Evolutionary conservation across 192 early-diverging fungal genomes (phyloP).

Genomic region (Coemansia sp.): DNA sequence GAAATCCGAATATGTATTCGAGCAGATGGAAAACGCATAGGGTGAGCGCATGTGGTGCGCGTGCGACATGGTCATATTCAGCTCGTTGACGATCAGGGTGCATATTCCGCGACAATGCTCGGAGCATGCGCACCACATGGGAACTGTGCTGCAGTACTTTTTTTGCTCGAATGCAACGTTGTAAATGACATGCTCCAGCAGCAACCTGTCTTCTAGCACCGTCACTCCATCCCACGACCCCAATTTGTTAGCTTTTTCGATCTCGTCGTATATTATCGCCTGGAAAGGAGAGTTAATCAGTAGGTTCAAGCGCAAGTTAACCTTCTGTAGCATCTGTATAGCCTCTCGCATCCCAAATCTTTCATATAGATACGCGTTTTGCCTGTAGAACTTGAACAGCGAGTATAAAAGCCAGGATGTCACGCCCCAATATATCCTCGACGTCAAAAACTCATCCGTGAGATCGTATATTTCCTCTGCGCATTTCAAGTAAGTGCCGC

Average conservation of each 20-base stretch:
- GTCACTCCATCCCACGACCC: too few species aligned
- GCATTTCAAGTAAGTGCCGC: too few species aligned
- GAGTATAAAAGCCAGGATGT: neutral
- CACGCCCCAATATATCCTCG: neutral
- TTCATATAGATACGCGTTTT: too few species aligned
- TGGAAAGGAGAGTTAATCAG: neutral
- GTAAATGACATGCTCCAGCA: too few species aligned
- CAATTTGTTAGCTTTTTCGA: too few species aligned
- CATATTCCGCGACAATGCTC: slow-evolving; percentile 33
- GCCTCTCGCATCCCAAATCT: too few species aligned
- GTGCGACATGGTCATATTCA: slow-evolving; percentile 16
- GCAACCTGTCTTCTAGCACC: too few species aligned
- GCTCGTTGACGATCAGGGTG: slow-evolving; percentile 29
- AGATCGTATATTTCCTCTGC: too few species aligned
- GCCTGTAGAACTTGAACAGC: neutral
- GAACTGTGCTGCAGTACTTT: slow-evolving; percentile 11
- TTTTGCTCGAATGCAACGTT: neutral
- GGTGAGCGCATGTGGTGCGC: slow-evolving; percentile 7
- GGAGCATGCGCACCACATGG: slow-evolving; percentile 26
- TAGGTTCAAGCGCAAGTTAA: neutral
- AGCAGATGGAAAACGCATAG: slow-evolving; percentile 13
- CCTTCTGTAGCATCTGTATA: neutral
- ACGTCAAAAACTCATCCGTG: neutral
- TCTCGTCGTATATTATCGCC: too few species aligned
- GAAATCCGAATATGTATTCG: too few species aligned